phyloP scores from a whole-genome alignment of 192 early-diverging fungal species.

The Coemansia sp. region DNA sequence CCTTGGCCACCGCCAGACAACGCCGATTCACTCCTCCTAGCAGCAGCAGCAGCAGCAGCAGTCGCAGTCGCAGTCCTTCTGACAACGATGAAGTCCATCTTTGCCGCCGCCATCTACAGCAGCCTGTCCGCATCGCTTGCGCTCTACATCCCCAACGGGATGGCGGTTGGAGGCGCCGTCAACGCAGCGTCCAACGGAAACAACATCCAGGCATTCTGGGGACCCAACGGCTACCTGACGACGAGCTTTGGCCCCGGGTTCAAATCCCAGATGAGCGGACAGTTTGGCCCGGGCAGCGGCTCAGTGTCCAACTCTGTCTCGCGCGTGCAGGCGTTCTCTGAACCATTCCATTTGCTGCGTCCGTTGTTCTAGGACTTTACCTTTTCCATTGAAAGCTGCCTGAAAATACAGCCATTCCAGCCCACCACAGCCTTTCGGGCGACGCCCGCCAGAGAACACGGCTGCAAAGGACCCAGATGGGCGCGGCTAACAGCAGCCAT shows the following conservation, averaged over 20 bases:
- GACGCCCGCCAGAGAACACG: too few species aligned
- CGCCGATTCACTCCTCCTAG: too few species aligned
- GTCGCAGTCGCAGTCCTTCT: too few species aligned
- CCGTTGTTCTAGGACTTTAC: not conserved
- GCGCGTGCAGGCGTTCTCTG: slow-evolving; percentile 24
- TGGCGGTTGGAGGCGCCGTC: slow-evolving; percentile 15
- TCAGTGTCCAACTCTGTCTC: slow-evolving; percentile 38
- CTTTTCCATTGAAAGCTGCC: not conserved
- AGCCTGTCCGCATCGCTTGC: not conserved
- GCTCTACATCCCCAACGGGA: slow-evolving; percentile 7
- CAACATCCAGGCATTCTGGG: slow-evolving; percentile 34
- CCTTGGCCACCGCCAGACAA: too few species aligned
- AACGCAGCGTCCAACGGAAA: slow-evolving; percentile 23
- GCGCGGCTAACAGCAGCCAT: too few species aligned
- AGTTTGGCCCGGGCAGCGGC: slow-evolving; percentile 29
- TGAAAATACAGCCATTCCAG: too few species aligned
- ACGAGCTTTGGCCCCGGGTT: slow-evolving; percentile 40
- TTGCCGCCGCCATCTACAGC: too few species aligned
- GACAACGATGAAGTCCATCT: too few species aligned
- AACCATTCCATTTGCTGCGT: not conserved
- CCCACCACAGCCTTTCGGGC: too few species aligned
- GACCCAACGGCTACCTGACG: slow-evolving; percentile 28
- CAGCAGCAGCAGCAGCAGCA: too few species aligned
- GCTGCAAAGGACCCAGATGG: too few species aligned
- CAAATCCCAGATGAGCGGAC: slow-evolving; percentile 29